Percentiles rank a stretch among this genome's conserved stretches.
Conservation (phyloP, 1,284 basidiomycete species). For the Kalmanozyma brasiliensis region DNA sequence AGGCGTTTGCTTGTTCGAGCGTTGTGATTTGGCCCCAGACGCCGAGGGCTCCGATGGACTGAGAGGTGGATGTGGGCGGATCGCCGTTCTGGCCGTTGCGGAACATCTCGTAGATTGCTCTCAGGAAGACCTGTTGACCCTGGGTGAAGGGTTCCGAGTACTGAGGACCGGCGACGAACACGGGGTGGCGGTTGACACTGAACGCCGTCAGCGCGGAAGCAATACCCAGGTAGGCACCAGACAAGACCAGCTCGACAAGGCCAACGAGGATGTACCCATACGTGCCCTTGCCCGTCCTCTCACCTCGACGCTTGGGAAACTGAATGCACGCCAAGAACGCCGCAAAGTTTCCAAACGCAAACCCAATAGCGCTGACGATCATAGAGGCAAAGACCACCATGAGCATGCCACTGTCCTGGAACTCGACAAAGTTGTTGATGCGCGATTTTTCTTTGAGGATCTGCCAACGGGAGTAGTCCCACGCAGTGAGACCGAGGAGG, state of each 20-base stretch:
- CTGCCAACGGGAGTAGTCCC: constrained; percentile 44
- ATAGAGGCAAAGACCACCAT: constrained; percentile 48
- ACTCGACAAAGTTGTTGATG: constrained; percentile 40
- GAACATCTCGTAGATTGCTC: constrained; percentile 41
- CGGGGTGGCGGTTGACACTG: constrained; percentile 32
- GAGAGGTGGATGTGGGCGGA: constrained; percentile 33
- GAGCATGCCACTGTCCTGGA: constrained; percentile 50
- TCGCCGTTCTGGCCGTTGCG: constrained; percentile 13
- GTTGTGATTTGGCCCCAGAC: constrained; percentile 39
- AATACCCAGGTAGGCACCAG: constrained; percentile 48
- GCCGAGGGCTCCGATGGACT: constrained; percentile 18
- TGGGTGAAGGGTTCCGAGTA: constrained; percentile 48
- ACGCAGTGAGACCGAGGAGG: constrained; percentile 48
- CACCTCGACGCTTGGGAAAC: constrained; percentile 52
- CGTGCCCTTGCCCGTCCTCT: constrained; percentile 58
- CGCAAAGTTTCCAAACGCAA: constrained; percentile 45
- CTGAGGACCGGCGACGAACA: constrained; percentile 26
- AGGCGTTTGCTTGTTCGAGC: constrained; percentile 45
- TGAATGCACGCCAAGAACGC: constrained; percentile 49
- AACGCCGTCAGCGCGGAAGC: constrained; percentile 52
- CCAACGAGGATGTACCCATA: constrained; percentile 51
- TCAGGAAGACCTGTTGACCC: constrained; percentile 36
- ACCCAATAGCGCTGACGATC: constrained; percentile 43
- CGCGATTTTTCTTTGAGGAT: constrained; percentile 19
- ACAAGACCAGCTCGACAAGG: constrained; percentile 39